These are phyloP conservation scores for Medicago ruthenica DNA, from an alignment of 306 rosid genomes.

Conservation along the genomic window DNA sequence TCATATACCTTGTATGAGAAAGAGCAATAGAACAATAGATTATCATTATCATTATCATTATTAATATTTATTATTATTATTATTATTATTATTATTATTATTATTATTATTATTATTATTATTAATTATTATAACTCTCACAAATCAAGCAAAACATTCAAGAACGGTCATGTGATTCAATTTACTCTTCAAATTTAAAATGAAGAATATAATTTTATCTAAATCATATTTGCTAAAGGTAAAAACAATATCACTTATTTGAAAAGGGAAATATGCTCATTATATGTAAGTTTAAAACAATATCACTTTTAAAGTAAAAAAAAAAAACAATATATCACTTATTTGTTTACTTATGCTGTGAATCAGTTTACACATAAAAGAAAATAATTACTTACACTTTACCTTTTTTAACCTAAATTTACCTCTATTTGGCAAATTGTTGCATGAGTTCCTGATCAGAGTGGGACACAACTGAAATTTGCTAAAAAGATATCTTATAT, in stretches of 20 bases:
- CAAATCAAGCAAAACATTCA: not conserved
- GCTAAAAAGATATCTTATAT: slow-evolving; percentile 25
- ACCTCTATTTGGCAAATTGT: slow-evolving; percentile 33
- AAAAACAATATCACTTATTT: no score
- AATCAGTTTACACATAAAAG: not conserved
- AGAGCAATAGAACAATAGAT: not conserved
- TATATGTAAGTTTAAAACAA: not conserved
- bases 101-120: no score
- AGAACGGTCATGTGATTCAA: not conserved
- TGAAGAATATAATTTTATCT: no score
- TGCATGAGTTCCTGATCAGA: slow-evolving; percentile 28
- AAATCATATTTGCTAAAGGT: not conserved
- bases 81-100: no score
- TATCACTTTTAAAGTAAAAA: not conserved
- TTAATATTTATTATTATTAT: no score
- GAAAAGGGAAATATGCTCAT: not conserved
- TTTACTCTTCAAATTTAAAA: no score
- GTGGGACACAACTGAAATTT: slow-evolving; percentile 38
- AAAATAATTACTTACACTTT: not conserved
- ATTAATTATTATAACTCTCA: not conserved
- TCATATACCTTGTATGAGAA: not conserved
- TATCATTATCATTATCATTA: no score
- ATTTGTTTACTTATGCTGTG: not conserved
- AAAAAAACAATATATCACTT: no score
- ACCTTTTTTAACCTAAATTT: slow-evolving; percentile 14